phyloP scores from a whole-genome alignment of 2,329 filamentous ascomycete species.

The Akanthomyces dipterigenus region DNA sequence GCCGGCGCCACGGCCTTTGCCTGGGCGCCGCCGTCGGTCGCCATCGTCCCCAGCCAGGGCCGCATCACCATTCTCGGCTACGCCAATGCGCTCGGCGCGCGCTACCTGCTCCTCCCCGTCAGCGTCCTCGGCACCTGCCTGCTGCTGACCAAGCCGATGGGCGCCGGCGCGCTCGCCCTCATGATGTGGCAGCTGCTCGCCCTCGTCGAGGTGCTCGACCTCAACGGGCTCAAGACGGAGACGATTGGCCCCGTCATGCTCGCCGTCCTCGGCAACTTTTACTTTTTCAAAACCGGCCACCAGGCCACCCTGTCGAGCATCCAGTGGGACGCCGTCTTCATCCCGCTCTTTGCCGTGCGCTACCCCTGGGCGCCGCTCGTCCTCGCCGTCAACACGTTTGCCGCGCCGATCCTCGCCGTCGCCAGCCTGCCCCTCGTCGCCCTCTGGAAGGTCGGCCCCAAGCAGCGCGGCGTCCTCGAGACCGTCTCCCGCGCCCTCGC shows the following conservation, averaged over 20 bases:
- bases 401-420: slow-evolving; percentile 77
- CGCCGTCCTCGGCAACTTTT: slow-evolving; percentile 82
- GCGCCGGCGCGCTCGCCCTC: slow-evolving; percentile 73
- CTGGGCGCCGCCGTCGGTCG: slow-evolving; percentile 79
- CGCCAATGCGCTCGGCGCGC: slow-evolving; percentile 84
- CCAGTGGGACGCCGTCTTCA: slow-evolving; percentile 94
- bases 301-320: slow-evolving; percentile 82
- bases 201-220: slow-evolving; percentile 57
- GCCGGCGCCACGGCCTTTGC: slow-evolving; percentile 80
- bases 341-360: slow-evolving; percentile 71
- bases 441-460: slow-evolving; percentile 83
- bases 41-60: slow-evolving; percentile 52
- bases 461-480: slow-evolving; percentile 62
- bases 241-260: slow-evolving; percentile 79
- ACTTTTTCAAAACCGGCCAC: slow-evolving; percentile 97
- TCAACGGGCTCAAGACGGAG: slow-evolving; percentile 54
- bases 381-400: slow-evolving; percentile 80
- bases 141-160: slow-evolving; percentile 90
- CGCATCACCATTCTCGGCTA: slow-evolving; percentile 81
- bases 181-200: slow-evolving; percentile 86
- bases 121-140: slow-evolving; percentile 72
- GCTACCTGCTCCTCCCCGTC: slow-evolving; percentile 77
- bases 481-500: slow-evolving; percentile 64
- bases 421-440: slow-evolving; percentile 72
- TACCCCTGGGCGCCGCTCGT: slow-evolving; percentile 88